Percentiles rank a stretch among this genome's conserved stretches.
Conservation (phyloP, 768 basidiomycete species). For the Coprinellus aureogranulatus region DNA sequence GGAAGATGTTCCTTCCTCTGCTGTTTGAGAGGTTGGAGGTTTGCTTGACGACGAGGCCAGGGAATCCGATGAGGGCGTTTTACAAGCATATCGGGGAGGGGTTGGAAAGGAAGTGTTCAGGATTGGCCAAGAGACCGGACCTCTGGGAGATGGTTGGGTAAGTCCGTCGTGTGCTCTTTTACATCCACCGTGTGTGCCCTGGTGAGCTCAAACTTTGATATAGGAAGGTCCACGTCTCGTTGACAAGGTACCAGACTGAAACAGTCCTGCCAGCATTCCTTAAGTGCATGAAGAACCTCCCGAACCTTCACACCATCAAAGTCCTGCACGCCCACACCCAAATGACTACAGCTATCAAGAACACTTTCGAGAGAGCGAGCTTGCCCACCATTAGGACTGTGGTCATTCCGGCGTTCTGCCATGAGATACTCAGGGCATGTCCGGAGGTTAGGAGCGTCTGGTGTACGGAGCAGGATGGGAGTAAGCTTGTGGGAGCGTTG, state of each 20-base stretch:
- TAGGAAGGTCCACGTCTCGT: slow-evolving; percentile 21
- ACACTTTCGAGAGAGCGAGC: slow-evolving; percentile 17
- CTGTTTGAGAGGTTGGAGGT: slow-evolving; percentile 31
- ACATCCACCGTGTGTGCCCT: background rate
- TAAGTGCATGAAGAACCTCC: slow-evolving; percentile 20
- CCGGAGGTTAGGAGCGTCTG: slow-evolving; percentile 1
- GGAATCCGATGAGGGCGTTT: background rate
- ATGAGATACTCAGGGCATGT: slow-evolving; percentile 21
- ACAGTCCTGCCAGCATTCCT: slow-evolving; percentile 24
- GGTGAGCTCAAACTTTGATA: background rate
- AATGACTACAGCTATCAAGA: slow-evolving; percentile 25
- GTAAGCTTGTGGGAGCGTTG: slow-evolving; percentile 2
- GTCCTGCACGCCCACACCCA: slow-evolving; percentile 28
- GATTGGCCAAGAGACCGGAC: background rate
- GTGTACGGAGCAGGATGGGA: slow-evolving; percentile 1
- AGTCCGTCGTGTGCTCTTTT: background rate
- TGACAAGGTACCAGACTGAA: slow-evolving; percentile 25
- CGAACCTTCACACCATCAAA: slow-evolving; percentile 30
- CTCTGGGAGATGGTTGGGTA: slow-evolving; percentile 5
- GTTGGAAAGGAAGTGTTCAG: slow-evolving; percentile 2
- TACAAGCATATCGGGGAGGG: slow-evolving; percentile 1
- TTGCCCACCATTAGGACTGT: slow-evolving; percentile 24
- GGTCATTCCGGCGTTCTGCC: slow-evolving; percentile 26
- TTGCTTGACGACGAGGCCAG: slow-evolving; percentile 14
- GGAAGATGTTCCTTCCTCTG: slow-evolving; percentile 25